Base-by-base conservation (phyloP, 2,329 filamentous ascomycete species). In the Epichloe glyceriae region DNA sequence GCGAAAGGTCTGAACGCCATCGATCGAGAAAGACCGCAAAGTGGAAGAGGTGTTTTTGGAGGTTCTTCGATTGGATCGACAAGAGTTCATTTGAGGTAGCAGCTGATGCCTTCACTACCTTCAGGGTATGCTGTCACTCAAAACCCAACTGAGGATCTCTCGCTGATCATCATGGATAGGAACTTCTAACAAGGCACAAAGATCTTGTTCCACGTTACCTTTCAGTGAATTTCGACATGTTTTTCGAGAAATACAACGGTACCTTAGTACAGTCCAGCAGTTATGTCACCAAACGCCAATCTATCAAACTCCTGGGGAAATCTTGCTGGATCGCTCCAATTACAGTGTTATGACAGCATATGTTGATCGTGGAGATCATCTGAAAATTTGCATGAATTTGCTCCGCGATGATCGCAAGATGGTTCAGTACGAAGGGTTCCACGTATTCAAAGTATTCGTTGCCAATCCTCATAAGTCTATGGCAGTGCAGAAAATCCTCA, bases 361-460 rank as follows among this genome's bases (percentile, higher is more conserved):
- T 64, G 93, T 98, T 52, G 90, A 95, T 66, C 84, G 86, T 46
- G 90, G 90, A 53, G 91, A 97, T 64, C 90, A 98, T 64, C 78
- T 98, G 59, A 98, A 98, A 72, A 86, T 97, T 56, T 93, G 90
- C 72, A 98, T 98, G 93, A 97, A 95, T 67, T 75, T 98, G 53
- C 73, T 98, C 54, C 84, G 89, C 58, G 93, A 97, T 66, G 91
- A 97, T 67, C 82, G 91, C 59, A 93, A 95, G 68, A 98, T 98
- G 90, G 93, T 98, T 55, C 93, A 97, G 69, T 98, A 98, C 66
- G 93, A 98, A 67, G 93, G 90, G 7, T 98, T 98, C 67, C 93
- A 98, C 65, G 91, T 98, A 41, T 98, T 98, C 78, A 98, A 98
- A 74, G 91, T 98, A 55, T 98, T 98, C 68, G 93, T 97, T 50